Percentiles rank a stretch among this genome's conserved stretches.
Conservation (phyloP, 2,329 filamentous ascomycete species). For the Beauveria sp. region DNA sequence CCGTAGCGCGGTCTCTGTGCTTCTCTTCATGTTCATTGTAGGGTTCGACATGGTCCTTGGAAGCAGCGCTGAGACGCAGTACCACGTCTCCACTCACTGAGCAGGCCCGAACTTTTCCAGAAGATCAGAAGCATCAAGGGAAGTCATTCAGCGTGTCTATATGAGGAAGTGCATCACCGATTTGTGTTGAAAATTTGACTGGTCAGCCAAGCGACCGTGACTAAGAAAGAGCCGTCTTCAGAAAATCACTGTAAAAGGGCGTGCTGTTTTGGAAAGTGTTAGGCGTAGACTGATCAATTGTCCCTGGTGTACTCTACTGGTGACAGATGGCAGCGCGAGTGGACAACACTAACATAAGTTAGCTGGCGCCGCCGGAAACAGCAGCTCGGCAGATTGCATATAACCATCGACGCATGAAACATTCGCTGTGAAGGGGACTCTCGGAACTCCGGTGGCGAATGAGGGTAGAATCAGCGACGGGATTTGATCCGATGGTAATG, state of each 20-base stretch:
- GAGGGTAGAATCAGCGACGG: background rate
- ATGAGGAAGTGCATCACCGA: too few relatives aligned
- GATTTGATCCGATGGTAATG: background rate
- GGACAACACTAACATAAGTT: background rate
- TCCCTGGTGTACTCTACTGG: too few relatives aligned
- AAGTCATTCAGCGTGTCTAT: too few relatives aligned
- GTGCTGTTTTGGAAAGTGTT: too few relatives aligned
- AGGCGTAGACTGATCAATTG: too few relatives aligned
- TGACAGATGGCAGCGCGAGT: too few relatives aligned
- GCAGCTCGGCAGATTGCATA: background rate
- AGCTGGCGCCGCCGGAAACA: conserved; percentile 1
- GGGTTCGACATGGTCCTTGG: background rate
- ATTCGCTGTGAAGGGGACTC: background rate
- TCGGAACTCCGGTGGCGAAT: background rate
- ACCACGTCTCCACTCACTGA: background rate
- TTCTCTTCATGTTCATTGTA: background rate
- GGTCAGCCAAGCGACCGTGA: too few relatives aligned
- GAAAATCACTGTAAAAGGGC: too few relatives aligned
- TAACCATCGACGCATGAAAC: background rate
- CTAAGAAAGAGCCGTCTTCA: too few relatives aligned
- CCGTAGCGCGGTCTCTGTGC: background rate
- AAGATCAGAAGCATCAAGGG: too few relatives aligned
- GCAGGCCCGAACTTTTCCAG: too few relatives aligned
- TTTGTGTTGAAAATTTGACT: too few relatives aligned
- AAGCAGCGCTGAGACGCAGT: background rate